Conservation (phyloP, 2,329 filamentous ascomycete genomes). For the Cryoendolithus antarcticus region DNA sequence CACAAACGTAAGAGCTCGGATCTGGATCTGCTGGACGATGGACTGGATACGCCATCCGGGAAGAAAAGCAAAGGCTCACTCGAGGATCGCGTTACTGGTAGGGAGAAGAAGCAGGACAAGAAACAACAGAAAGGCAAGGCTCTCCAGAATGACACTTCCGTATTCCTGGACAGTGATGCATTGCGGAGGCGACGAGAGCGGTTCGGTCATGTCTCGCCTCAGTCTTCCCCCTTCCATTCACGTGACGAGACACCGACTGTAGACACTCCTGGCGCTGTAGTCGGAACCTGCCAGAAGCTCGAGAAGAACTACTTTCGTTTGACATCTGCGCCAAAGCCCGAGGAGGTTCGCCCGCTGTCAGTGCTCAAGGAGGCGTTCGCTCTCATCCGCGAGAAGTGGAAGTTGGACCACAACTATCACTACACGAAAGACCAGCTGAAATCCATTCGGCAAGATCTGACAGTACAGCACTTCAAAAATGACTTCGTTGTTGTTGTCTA, state of each 20-base stretch:
- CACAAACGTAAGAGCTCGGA: constrained; percentile 79
- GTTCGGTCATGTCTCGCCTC: constrained; percentile 45
- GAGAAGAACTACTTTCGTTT: constrained; percentile 94
- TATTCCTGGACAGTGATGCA: constrained; percentile 83
- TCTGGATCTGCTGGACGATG: constrained; percentile 40
- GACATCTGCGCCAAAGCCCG: constrained; percentile 77
- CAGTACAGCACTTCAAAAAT: constrained; percentile 92
- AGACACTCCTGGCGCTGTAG: constrained; percentile 50
- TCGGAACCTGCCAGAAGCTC: constrained; percentile 70
- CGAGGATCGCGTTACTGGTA: constrained; percentile 64
- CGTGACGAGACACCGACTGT: constrained; percentile 36
- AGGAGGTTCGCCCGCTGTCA: constrained; percentile 71
- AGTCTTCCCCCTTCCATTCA: constrained; percentile 38
- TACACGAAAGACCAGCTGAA: constrained; percentile 99
- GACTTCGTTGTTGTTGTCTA: constrained; percentile 94
- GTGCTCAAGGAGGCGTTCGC: constrained; percentile 77
- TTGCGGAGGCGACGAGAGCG: constrained; percentile 82
- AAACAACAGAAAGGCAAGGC: constrained; percentile 26
- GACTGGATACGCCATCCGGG: constrained; percentile 52
- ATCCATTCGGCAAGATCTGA: constrained; percentile 92
- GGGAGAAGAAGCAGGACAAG: constrained; percentile 36
- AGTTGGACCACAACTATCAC: constrained; percentile 79
- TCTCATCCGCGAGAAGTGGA: constrained; percentile 88
- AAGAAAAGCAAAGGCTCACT: constrained; percentile 50
- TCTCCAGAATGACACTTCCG: constrained; percentile 29